A percentile compares a stretch with the other conserved stretches of the same genome.
These are phyloP conservation scores for Tetrapisispora pingtungensis DNA, from an alignment of 805 yeast genomes.

Conservation along the genomic window DNA sequence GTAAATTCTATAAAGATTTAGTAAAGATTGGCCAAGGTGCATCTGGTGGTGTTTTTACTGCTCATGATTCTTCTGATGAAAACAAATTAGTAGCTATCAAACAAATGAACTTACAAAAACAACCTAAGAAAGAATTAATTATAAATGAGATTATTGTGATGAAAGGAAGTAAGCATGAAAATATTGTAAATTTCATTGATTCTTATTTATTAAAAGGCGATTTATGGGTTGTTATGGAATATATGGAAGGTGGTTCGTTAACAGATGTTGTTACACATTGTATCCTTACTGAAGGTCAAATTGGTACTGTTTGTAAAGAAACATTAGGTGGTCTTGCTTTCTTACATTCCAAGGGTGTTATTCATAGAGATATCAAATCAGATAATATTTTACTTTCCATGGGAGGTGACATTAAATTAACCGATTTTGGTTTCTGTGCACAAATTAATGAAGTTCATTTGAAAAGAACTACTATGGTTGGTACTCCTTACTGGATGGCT, in stretches of 20 bases:
- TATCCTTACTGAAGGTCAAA: slow-evolving; percentile 86
- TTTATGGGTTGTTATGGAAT: slow-evolving; percentile 97
- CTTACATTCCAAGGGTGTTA: slow-evolving; percentile 82
- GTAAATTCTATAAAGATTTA: slow-evolving; percentile 52
- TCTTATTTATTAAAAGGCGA: slow-evolving; percentile 68
- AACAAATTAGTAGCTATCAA: slow-evolving; percentile 73
- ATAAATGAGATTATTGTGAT: slow-evolving; percentile 92
- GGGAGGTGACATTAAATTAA: slow-evolving; percentile 82
- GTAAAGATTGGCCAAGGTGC: slow-evolving; percentile 97
- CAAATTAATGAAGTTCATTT: slow-evolving; percentile 71
- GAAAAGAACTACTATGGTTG: slow-evolving; percentile 96
- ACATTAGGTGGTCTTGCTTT: slow-evolving; percentile 79
- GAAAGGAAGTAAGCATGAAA: slow-evolving; percentile 83
- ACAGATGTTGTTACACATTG: slow-evolving; percentile 91
- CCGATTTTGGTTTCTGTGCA: slow-evolving; percentile 96
- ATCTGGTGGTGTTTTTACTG: slow-evolving; percentile 92
- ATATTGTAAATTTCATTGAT: slow-evolving; percentile 90
- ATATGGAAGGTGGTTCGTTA: slow-evolving; percentile 96
- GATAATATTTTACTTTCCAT: slow-evolving; percentile 80
- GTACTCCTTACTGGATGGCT: slow-evolving; percentile 99
- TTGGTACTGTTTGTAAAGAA: slow-evolving; percentile 90
- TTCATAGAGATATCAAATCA: slow-evolving; percentile 91
- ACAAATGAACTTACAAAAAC: slow-evolving; percentile 90
- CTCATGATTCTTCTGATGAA: slow-evolving; percentile 48
- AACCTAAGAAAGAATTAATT: slow-evolving; percentile 90